phyloP scores from a whole-genome alignment of 164 flowering plant genomes.

The Chimonanthus salicifolius region DNA sequence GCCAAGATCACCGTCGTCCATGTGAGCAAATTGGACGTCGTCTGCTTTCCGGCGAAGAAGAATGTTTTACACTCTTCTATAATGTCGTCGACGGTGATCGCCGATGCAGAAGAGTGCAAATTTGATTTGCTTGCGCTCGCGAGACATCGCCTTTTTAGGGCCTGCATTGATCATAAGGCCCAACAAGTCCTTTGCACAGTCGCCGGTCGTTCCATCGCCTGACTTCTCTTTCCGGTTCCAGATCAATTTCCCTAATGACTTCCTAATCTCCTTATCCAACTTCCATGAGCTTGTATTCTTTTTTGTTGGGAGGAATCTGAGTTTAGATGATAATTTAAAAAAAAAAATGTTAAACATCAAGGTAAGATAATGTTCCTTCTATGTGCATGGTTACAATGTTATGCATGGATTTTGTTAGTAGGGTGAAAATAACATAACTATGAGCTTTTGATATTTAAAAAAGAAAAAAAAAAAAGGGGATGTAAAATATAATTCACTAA shows the following conservation, averaged over 20 bases:
- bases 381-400: too few relatives aligned
- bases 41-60: constrained; percentile 94
- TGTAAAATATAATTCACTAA: too few relatives aligned
- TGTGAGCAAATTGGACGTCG: constrained; percentile 92
- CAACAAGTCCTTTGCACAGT: constrained; percentile 44
- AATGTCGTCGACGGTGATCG: constrained; percentile 60
- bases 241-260: constrained; percentile 53
- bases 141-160: neutral
- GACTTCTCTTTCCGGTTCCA: constrained; percentile 29
- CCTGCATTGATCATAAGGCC: constrained; percentile 60
- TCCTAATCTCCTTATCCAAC: constrained; percentile 62
- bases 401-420: too few relatives aligned
- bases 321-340: neutral
- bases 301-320: constrained; percentile 73
- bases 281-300: constrained; percentile 70
- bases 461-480: too few relatives aligned
- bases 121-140: neutral
- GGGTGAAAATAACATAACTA: too few relatives aligned
- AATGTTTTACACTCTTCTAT: constrained; percentile 95
- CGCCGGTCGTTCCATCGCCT: constrained; percentile 4
- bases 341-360: neutral
- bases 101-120: constrained; percentile 10
- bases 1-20: constrained; percentile 90
- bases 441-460: too few relatives aligned
- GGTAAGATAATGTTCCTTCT: neutral